Evolutionary conservation across 2,329 filamentous ascomycete species (phyloP), one percentile per base, ranked within the genome.

Genomic region (Exophiala dermatitidis): DNA sequence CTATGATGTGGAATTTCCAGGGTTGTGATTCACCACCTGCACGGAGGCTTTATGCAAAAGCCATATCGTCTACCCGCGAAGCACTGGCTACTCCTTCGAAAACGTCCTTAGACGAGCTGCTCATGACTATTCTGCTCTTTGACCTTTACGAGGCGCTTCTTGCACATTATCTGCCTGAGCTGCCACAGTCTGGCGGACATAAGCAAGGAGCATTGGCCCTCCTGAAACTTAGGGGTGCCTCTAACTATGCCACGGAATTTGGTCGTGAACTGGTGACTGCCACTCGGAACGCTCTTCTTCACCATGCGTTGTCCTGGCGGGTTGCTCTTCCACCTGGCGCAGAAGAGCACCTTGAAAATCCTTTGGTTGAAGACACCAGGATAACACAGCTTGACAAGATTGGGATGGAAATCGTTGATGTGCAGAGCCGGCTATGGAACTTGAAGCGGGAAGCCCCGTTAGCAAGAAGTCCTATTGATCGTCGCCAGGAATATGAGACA

Each of bases 61-160:
- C 62, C 10, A 50, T 63, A 19, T 43, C 57, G 19, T 53, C 55
- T 12, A 53, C 58, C 5, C 52, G 58, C 7, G 34, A 54, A 51
- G 56, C 59, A 5, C 56, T 64, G n/a, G 12, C 40, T 12, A 48
- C 58, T 32, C 57, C 59, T 31, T 38, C 53, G 8, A 43, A 53
- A 52, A 57, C 41, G 37, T 33, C 28, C 19, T 54, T 53, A 38
- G 56, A 64, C 46, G 59, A 62, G 26, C 52, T 63, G 4, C 48
- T 64, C 30, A 60, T 63, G 57, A 62, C 60, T 3, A 59, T 60
- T 29, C 45, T 64, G 34, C 41, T 63, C 37, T 60, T 64, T 43
- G 62, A 63, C 46, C 56, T 64, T 7, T 64, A 62, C 55, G 62
- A 64, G 30, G 34, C 55, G n/a, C 37, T 64, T 10, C 34, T 55